phyloP scores from a whole-genome alignment of 2,329 filamentous ascomycete genomes.

The Aspergillus clavatus region DNA sequence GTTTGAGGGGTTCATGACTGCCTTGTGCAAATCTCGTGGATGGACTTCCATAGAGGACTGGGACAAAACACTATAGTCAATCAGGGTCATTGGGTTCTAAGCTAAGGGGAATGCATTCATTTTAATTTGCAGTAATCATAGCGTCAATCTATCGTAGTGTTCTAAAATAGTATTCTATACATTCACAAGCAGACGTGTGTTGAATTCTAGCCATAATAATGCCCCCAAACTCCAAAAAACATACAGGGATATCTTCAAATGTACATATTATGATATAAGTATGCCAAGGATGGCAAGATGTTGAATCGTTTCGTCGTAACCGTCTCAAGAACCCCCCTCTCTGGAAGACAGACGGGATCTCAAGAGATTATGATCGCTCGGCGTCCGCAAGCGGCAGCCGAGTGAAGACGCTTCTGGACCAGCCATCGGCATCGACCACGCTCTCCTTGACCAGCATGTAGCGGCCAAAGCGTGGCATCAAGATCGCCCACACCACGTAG shows the following conservation, averaged over 20 bases:
- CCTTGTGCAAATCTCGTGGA: conserved; percentile 24
- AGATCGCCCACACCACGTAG: conserved; percentile 48
- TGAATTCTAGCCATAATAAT: background rate
- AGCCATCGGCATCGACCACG: conserved; percentile 56
- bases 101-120: too few species aligned
- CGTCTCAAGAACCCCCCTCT: background rate
- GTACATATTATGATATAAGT: too few species aligned
- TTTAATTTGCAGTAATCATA: too few species aligned
- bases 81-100: too few species aligned
- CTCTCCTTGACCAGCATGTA: conserved; percentile 55
- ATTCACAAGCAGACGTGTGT: conserved; percentile 1
- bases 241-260: conserved; percentile 1
- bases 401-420: conserved; percentile 56
- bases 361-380: conserved; percentile 6
- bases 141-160: too few species aligned
- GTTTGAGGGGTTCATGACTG: conserved; percentile 45
- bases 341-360: background rate
- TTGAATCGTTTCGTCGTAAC: conserved; percentile 14
- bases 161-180: background rate
- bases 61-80: conserved; percentile 26
- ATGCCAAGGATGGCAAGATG: conserved; percentile 10
- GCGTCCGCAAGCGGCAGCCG: conserved; percentile 34
- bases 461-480: conserved; percentile 41
- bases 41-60: conserved; percentile 47
- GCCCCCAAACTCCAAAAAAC: conserved; percentile 5